Base-by-base conservation (phyloP, 2,329 filamentous ascomycete species). In the Penicillium sp. region DNA sequence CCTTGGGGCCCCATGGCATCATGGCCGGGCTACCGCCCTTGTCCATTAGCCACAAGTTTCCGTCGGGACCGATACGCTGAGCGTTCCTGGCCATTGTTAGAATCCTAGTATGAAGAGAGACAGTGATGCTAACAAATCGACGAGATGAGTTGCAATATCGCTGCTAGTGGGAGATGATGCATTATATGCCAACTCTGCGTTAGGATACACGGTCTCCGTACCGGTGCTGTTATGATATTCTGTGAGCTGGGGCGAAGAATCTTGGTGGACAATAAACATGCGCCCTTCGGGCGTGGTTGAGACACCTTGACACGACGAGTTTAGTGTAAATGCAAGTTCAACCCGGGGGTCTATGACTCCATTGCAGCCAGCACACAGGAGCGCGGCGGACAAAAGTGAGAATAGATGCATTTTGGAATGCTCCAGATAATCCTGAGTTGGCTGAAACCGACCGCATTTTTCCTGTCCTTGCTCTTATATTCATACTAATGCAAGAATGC, bases 211-310 rank as follows among this genome's bases (percentile, higher is more conserved):
- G 20, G 70, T 60, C 38, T 65, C 61, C 9, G 67, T 63, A 7
- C 67, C 68, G 18, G 58, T 64, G 2, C 65, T 66, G 11, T 66
- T 67, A 59, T 70, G 67, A 24, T 69, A 62, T 12, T 65, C 65
- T 20, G 65, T 61, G 28, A 64, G 64, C 20, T 68, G 54, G 7
- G 33, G 33, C 14, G n/a, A n/a, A n/a, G 33, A 11, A 38, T 38
- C 33, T 9, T 5, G 9, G 26, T 30, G 26, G 9, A 30, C 26
- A 14, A 70, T 47, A 60, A 71, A 71, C 6, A 67, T 42, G 4
- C 68, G 63, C 18, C 68, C 68, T 3, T 63, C 63, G 40, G 66
- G 62, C 2, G 66, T 68, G 2, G 63, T 69, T 30, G 26, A 30
- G 5, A 30, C 26, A 30, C 26, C 26, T 30, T 5, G 9, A 30